Base-by-base conservation (phyloP, 306 rosid species). In the Lathyrus aphaca region DNA sequence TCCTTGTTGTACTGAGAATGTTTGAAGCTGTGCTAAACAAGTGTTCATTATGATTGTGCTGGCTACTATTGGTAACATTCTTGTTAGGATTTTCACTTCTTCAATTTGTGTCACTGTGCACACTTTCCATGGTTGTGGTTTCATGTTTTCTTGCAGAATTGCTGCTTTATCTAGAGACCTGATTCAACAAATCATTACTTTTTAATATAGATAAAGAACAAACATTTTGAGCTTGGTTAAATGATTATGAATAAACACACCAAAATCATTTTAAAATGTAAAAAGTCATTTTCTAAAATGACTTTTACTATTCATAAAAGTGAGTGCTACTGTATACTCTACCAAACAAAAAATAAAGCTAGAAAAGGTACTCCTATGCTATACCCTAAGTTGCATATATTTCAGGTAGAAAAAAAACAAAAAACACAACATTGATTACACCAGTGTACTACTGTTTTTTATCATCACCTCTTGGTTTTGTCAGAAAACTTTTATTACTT, bases 31-130 rank as follows among this genome's bases (percentile, higher is more conserved):
- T 35, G 97, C 97, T 44, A 92, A 48, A 65, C 96, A 89, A 2
- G 98, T 92, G 86, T 92, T 92, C 86, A 92, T 82, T 63, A 92
- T 82, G 39, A 92, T 84, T 40, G 98, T 92, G 58, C 96, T 89
- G 14, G 74, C 79, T 30, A 92, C 74, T 53, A 92, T 89, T 1
- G 98, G 98, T 18, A 89, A 29, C 96, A 92, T 89, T 74, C 98
- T 80, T 10, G 83, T 80, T 45, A 92, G 81, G 67, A 87, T 83
- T 78, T 92, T 92, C 4, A 92, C 96, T 83, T 92, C 96, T 73
- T 92, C 96, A 1, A 92, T 91, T 73, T 92, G 96, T 59, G 96
- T 89, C 29, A 89, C 95, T 5, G 87, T 86, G 83, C 98, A 92
- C 2, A 89, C 88, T 11, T 46, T 81, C 96, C 97, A 85, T 63